Conservation (phyloP, 768 basidiomycete genomes). For the Amanita jacksonii region DNA sequence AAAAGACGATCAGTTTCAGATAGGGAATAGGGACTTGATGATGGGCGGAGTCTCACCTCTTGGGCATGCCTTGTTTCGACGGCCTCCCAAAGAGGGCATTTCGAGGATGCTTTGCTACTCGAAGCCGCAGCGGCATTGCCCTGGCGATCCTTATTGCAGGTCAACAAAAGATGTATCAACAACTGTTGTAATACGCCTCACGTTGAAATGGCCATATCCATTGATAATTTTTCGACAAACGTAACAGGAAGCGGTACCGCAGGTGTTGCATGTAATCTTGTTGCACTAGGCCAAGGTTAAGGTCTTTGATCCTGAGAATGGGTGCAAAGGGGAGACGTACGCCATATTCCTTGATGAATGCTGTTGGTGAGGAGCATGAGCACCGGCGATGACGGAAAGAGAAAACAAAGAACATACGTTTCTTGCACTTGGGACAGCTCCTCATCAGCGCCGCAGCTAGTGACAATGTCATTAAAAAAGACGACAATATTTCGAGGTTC, state of each 20-base stretch:
- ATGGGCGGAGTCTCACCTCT: conserved; percentile 36
- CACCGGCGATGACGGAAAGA: background rate
- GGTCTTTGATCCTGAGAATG: background rate
- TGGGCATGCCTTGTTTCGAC: conserved; percentile 55
- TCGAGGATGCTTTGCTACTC: conserved; percentile 23
- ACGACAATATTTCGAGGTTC: background rate
- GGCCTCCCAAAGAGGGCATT: conserved; percentile 63
- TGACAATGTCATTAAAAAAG: background rate
- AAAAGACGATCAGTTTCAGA: conserved; percentile 1
- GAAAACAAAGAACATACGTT: conserved; percentile 38
- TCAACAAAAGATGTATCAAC: too few relatives aligned
- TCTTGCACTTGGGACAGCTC: conserved; percentile 79
- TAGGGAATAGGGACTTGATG: background rate
- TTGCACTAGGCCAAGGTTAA: conserved; percentile 55
- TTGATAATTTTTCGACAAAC: conserved; percentile 64
- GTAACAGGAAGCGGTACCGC: conserved; percentile 72
- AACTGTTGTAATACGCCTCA: too few relatives aligned
- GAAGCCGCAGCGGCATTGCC: conserved; percentile 9
- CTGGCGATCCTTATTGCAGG: too few relatives aligned
- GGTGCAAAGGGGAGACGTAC: conserved; percentile 30
- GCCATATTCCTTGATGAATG: conserved; percentile 71
- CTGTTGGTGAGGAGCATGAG: conserved; percentile 24
- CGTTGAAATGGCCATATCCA: conserved; percentile 71
- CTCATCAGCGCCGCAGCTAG: conserved; percentile 64
- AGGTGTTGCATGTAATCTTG: conserved; percentile 80